Evolutionary conservation across 1,139 yeast species (phyloP), one percentile per base, ranked within the genome.

Genomic region (Lodderomyces margitis): DNA sequence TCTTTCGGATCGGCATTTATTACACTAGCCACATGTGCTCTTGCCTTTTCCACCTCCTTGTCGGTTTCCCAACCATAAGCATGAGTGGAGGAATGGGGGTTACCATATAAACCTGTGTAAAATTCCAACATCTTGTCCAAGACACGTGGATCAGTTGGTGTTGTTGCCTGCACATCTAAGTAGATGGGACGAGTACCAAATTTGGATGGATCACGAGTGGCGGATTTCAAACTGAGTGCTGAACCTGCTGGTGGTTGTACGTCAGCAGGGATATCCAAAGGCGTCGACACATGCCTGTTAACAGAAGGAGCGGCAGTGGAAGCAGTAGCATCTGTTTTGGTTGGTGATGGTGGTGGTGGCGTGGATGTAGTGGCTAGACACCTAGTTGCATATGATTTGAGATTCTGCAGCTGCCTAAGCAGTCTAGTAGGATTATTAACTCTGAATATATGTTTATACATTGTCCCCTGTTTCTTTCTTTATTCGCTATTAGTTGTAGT

Each of bases 31-130:
- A 92, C 74, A 54, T 89, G 75, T 41, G 70, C 75, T 57, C 99
- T 80, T 3, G 98, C 96, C 43, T 70, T 71, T 59, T 92, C 98
- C 27, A 94, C 95, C 46, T 86, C 96, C 53, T 78, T 79, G 46
- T 91, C 97, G 5, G 98, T 87, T 67, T 92, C 99, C 99, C 99
- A 92, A 28, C 99, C 99, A 61, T 92, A 92, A n/a, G 96, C 80
- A 60, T 92, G 98, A 10, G 98, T 94, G 42, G 95, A 82, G 4
- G 97, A 88, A 64, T 92, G 99, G 11, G 98, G 98, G 62, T 92
- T 92, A 44, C 99, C 99, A 59, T 89, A 92, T 45, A 87, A 74
- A 11, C 97, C 98, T 3, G 98, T 91, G 64, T 83, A 89, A 61
- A 85, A 92, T 56, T 81, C 84, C 56, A 94, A 68, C 98, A 94